These are phyloP conservation scores for Barnettozyma vustinii DNA, from an alignment of 805 yeast genomes.

Conservation along the genomic window DNA sequence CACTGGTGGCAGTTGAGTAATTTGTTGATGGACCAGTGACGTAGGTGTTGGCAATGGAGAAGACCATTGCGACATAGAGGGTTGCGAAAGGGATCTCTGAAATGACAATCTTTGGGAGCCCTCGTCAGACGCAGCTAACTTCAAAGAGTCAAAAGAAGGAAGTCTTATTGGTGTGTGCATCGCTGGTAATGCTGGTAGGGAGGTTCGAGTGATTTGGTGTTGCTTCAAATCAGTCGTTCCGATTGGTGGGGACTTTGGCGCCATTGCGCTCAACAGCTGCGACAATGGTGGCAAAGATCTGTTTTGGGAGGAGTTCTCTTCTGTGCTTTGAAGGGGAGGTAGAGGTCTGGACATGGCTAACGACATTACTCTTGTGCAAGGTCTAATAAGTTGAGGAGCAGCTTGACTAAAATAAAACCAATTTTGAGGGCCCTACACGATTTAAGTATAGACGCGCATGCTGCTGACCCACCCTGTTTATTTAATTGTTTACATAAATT, in stretches of 20 bases:
- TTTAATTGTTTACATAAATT: conserved; percentile 11
- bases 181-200: not conserved
- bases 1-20: not conserved
- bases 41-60: conserved; percentile 9
- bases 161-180: conserved; percentile 23
- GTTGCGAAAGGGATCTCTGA: conserved; percentile 9
- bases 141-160: conserved; percentile 24
- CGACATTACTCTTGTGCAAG: not conserved
- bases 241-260: conserved; percentile 10
- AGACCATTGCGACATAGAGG: conserved; percentile 5
- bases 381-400: not conserved
- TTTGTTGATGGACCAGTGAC: conserved; percentile 2
- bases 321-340: conserved; percentile 1
- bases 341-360: conserved; percentile 8
- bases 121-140: conserved; percentile 12
- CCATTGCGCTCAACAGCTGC: not conserved
- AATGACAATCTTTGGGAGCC: not conserved
- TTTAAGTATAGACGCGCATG: not conserved
- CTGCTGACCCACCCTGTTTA: not conserved
- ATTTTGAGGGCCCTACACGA: not conserved
- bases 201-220: conserved; percentile 1
- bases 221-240: conserved; percentile 8
- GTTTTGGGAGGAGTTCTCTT: not conserved
- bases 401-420: not conserved
- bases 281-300: conserved; percentile 5